Conservation (phyloP, 1,284 basidiomycete species). For the Trametes polyzona region DNA sequence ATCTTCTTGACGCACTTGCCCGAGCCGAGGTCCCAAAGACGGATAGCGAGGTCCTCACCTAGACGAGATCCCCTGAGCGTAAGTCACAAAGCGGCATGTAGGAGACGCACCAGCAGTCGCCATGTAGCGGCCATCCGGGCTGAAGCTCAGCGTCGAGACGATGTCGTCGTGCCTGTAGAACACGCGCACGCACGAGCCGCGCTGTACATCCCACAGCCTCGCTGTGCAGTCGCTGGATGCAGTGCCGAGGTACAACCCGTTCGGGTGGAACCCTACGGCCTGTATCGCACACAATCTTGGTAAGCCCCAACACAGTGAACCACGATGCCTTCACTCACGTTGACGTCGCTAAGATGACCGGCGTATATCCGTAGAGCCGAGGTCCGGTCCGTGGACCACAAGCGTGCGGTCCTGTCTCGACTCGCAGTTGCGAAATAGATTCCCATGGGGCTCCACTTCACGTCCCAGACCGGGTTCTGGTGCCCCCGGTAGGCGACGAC, state of each 20-base stretch:
- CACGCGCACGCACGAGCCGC: conserved; percentile 90
- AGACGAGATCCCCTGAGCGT: conserved; percentile 10
- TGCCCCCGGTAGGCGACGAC: conserved; percentile 95
- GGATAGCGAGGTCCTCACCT: conserved; percentile 94
- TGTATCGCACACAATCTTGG: conserved; percentile 40
- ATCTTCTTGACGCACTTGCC: conserved; percentile 96
- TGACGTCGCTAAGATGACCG: conserved; percentile 96
- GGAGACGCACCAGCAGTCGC: conserved; percentile 79
- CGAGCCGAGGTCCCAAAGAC: conserved; percentile 95
- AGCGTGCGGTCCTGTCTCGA: conserved; percentile 90
- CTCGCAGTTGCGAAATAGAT: conserved; percentile 98
- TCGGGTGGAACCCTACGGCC: conserved; percentile 97
- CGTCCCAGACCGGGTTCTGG: conserved; percentile 98
- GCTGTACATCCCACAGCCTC: conserved; percentile 98
- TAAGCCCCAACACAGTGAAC: neutral
- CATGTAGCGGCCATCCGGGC: conserved; percentile 92
- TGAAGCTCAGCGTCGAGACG: conserved; percentile 88
- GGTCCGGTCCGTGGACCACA: conserved; percentile 95
- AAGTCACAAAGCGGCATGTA: neutral
- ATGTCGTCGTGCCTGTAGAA: conserved; percentile 95
- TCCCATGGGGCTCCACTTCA: conserved; percentile 97
- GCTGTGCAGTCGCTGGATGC: conserved; percentile 97
- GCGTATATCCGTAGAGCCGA: conserved; percentile 92
- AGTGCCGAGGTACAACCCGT: conserved; percentile 96
- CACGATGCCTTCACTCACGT: conserved; percentile 59